phyloP scores from a whole-genome alignment of 208 protist species.

The Trypanosoma brucei region DNA sequence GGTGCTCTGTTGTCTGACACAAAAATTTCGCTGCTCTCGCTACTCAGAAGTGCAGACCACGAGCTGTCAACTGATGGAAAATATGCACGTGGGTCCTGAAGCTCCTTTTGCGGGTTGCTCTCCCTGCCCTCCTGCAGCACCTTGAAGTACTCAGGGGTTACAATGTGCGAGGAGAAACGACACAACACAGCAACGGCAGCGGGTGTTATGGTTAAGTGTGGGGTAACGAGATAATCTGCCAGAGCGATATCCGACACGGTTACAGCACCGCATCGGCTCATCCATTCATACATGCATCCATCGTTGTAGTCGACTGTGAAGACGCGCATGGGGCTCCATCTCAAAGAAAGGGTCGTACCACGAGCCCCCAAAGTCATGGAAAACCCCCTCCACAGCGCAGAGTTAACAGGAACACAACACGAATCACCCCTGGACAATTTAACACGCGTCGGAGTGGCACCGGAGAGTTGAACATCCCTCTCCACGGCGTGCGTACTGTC shows the following conservation, averaged over 20 bases:
- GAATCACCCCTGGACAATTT: slow-evolving; percentile 16
- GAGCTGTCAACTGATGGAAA: not conserved
- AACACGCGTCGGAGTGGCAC: slow-evolving; percentile 10
- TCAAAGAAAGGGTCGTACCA: slow-evolving; percentile 41
- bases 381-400: slow-evolving; percentile 36
- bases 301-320: slow-evolving; percentile 30
- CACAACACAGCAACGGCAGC: slow-evolving; percentile 59
- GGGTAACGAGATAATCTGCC: slow-evolving; percentile 30
- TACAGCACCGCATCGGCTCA: slow-evolving; percentile 49
- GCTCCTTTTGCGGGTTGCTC: slow-evolving; percentile 25
- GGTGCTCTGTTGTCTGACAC: not conserved
- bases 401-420: slow-evolving; percentile 37
- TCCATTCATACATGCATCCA: slow-evolving; percentile 34
- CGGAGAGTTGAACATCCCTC: not conserved
- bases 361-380: slow-evolving; percentile 43
- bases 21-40: slow-evolving; percentile 21
- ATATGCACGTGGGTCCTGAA: slow-evolving; percentile 1
- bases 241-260: slow-evolving; percentile 15
- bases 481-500: not conserved
- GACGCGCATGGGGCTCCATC: slow-evolving; percentile 48
- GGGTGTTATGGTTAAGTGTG: slow-evolving; percentile 40
- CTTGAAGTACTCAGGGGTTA: slow-evolving; percentile 55
- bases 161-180: slow-evolving; percentile 38
- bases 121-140: slow-evolving; percentile 30
- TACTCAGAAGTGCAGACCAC: not conserved